Base-by-base conservation (phyloP, 2,329 filamentous ascomycete species). In the Fusarium virguliforme region DNA sequence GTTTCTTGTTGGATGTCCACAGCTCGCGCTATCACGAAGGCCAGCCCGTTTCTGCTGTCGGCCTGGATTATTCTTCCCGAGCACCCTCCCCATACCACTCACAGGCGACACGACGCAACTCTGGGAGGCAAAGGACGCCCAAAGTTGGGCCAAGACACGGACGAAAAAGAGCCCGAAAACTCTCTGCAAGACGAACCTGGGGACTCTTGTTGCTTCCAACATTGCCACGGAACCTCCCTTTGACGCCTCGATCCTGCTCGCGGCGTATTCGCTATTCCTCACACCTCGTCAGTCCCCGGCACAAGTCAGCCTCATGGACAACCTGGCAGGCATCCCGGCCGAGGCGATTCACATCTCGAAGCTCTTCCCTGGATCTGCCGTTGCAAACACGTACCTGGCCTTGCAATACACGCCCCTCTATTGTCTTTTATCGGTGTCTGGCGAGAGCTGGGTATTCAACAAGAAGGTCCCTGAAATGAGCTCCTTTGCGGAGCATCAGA, bases 401-500 rank as follows among this genome's bases (percentile, higher is more conserved):
- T 79, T 90, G 1, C 83, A 89, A 68, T 81, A 88, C 73, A 89
- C 88, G 1, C 88, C 88, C n/a, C 83, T 90, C 5, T 84, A 86
- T 67, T 84, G 85, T 68, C 83, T 90, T 1, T 82, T 90, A 18
- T 87, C 87, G 10, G 86, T 90, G 8, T 86, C 86, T 30, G 88
- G 88, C 53, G 85, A 89, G 67, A 87, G 84, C 58, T 90, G 87
- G 87, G 80, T 88, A 22, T 89, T 89, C 73, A 84, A 84, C 56
- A 83, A 84, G 60, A 90, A 90, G 72, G 79, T 89, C 6, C 76
- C 83, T 3, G 78, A 82, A 5, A 76, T 79, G 3, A 79, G 81
- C 28, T 75, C 80, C 10, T 90, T 86, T 69, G 72, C 79, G 48
- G 82, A 85, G 67, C 84, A 87, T 66, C 83, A 86, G 75, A 79